Evolutionary conservation across 805 yeast species (phyloP).

Genomic region (Tetrapisispora pingtungensis): DNA sequence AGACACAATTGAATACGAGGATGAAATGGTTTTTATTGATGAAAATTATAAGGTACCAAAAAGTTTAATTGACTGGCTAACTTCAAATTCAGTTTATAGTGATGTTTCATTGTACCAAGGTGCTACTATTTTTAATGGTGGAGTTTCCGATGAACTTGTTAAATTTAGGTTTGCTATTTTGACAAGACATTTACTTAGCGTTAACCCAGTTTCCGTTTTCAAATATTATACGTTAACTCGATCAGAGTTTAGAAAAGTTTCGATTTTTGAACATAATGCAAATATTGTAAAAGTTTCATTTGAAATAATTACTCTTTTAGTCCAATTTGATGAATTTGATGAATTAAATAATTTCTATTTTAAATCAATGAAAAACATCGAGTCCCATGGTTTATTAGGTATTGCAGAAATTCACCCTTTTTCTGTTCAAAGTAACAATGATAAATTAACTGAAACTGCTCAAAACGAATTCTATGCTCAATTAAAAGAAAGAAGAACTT

Average conservation of each 20-base stretch:
- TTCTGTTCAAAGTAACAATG: slow-evolving; percentile 4
- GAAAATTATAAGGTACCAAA: slow-evolving; percentile 33
- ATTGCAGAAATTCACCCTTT: slow-evolving; percentile 5
- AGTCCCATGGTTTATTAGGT: slow-evolving; percentile 15
- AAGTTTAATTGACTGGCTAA: slow-evolving; percentile 26
- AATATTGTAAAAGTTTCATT: slow-evolving; percentile 29
- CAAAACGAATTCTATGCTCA: neutral
- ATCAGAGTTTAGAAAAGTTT: slow-evolving; percentile 24
- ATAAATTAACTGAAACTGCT: slow-evolving; percentile 3
- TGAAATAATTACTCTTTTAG: slow-evolving; percentile 22
- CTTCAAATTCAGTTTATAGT: slow-evolving; percentile 24
- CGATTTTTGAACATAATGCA: slow-evolving; percentile 24
- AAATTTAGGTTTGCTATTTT: slow-evolving; percentile 28
- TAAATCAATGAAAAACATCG: slow-evolving; percentile 17
- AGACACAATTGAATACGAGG: slow-evolving; percentile 29
- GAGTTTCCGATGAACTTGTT: slow-evolving; percentile 29
- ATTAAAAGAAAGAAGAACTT: slow-evolving; percentile 1
- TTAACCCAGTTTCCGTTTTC: slow-evolving; percentile 28
- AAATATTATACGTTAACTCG: slow-evolving; percentile 26
- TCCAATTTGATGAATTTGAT: slow-evolving; percentile 26
- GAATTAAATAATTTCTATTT: slow-evolving; percentile 14
- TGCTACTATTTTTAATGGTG: slow-evolving; percentile 25
- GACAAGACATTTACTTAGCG: slow-evolving; percentile 25
- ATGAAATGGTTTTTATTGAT: slow-evolving; percentile 26
- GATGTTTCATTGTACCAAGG: slow-evolving; percentile 30